Conservation (phyloP, 2,329 filamentous ascomycete genomes). For the Arthrobotrys musiformis region DNA sequence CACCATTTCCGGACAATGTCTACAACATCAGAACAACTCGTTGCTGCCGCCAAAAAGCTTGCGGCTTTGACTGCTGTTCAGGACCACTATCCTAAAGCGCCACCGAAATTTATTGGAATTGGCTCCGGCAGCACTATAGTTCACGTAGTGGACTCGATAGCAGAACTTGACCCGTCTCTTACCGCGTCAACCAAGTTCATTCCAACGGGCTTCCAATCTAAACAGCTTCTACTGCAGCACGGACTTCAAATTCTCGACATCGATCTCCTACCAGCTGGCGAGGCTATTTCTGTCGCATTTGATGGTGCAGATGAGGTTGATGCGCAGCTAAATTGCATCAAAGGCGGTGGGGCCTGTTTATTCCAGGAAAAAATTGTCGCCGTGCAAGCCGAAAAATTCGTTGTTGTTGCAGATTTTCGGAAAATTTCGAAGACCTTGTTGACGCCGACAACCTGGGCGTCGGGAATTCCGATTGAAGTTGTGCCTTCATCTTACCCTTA, state of each 20-base stretch:
- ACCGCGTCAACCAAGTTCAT: constrained; percentile 80
- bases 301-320: constrained; percentile 57
- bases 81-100: constrained; percentile 71
- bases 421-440: constrained; percentile 83
- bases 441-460: constrained; percentile 77
- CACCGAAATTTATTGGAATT: constrained; percentile 74
- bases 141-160: constrained; percentile 85
- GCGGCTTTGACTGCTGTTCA: constrained; percentile 79
- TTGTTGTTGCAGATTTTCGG: constrained; percentile 92
- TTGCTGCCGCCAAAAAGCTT: constrained; percentile 72
- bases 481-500: constrained; percentile 82
- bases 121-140: constrained; percentile 84
- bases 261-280: constrained; percentile 74
- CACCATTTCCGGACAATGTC: constrained; percentile 35
- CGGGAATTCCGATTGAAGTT: constrained; percentile 88
- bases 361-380: constrained; percentile 98
- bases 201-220: constrained; percentile 90
- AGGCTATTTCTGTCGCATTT: constrained; percentile 53
- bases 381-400: constrained; percentile 81
- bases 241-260: constrained; percentile 81
- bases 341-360: constrained; percentile 83
- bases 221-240: constrained; percentile 82
- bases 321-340: constrained; percentile 53
- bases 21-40: constrained; percentile 35
- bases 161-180: constrained; percentile 68